Base-by-base conservation (phyloP, 768 basidiomycete genomes). In the Albatrellus ellisii region DNA sequence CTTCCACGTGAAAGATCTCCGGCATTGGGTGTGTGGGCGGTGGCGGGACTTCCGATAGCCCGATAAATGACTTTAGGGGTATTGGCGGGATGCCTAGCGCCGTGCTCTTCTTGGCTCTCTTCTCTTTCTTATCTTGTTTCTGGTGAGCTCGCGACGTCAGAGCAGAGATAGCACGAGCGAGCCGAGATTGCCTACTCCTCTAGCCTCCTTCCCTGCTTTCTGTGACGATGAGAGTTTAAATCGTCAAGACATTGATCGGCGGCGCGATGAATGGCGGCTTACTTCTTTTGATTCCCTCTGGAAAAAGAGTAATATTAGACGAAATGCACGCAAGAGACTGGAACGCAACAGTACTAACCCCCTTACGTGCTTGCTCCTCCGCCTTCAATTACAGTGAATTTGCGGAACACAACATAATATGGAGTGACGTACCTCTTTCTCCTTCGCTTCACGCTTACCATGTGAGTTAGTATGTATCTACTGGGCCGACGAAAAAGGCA, bases 371-470 rank as follows among this genome's bases (percentile, higher is more conserved):
- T 51, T 64, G 65, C 54, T 83, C 79, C 44, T 83, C 80, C 10
- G 72, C 70, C 62, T 70, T 51, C 28, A n/a, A n/a, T n/a, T n/a
- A n/a, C n/a, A n/a, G n/a, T n/a, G n/a, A n/a, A n/a, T n/a, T n/a
- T n/a, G n/a, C n/a, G n/a, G n/a, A n/a, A n/a, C n/a, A n/a, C n/a
- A n/a, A n/a, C n/a, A n/a, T n/a, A n/a, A 42, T 43, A 50, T 39
- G 21, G 12, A 29, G 4, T 41, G n/a, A 20, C 48, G 26, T 59
- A 67, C 69, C 61, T 83, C 83, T 50, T 75, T 74, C 59, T 86
- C 84, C 57, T 79, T 80, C 20, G 82, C 80, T 55, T 86, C 85
- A 38, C 75, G 76, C 82, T 88, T 55, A 46, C 39, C 20, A 38
- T 41, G 39, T 18, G 42, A 22, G 4, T n/a, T 34, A 38, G 21